Evolutionary conservation across 1,284 basidiomycete species (phyloP), one percentile per base, ranked within the genome.

Genomic region (Sphagnurus paluster): DNA sequence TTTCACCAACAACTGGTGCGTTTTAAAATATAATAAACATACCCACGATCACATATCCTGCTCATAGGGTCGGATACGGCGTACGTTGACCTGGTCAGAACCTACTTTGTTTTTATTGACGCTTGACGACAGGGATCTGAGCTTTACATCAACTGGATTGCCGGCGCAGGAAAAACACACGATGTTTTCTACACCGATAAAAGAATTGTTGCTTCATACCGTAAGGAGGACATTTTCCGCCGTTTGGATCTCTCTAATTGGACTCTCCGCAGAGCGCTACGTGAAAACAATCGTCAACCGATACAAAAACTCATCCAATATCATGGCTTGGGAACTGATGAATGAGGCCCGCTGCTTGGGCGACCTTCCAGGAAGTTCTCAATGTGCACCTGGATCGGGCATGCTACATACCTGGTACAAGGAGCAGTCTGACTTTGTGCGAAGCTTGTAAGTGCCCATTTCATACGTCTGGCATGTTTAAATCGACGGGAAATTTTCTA

Each of bases 271-370:
- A 79, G 78, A 80, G 55, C 66, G 69, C 16, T 82, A 80, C 53
- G 75, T 79, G 23, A 69, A 68, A 44, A 72, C 70, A 2, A 72
- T 82, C 40, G 76, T 82, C 21, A 67, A 76, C 42, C 66, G 79
- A 46, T 82, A 81, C 65, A 80, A 77, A 57, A 56, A 63, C 71
- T 50, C 49, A 11, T 33, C 46, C 0, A 69, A 72, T 36, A 72
- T 82, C 23, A 80, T 80, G 52, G 77, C 78, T 0, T 80, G 77
- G 79, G 77, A 82, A 56, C 67, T 81, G 29, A 72, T 77, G 66
- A 81, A 81, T 48, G 79, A 81, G 56, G 76, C 79, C 0, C 71
- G 79, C 5, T 81, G 78, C 57, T 55, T 71, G 8, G 74, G 77
- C n/a, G 78, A 81, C 39, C 63, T 75, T 21, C 67, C 69, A 8